Conservation (phyloP, 202 grass and related monocot species). For the Digitaria exilis region DNA sequence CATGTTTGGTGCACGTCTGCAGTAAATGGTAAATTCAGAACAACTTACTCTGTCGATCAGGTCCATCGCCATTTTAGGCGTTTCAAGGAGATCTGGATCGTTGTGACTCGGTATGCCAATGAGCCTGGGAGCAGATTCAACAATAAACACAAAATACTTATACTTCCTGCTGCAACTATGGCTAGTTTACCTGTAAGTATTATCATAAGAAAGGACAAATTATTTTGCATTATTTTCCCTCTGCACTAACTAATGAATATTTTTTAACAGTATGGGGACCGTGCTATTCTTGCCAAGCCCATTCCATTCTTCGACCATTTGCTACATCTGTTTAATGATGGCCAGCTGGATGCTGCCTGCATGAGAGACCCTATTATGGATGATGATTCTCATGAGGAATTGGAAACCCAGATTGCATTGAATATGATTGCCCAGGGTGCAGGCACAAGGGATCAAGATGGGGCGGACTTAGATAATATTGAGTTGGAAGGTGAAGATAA, state of each 20-base stretch:
- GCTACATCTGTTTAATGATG: constrained; percentile 47
- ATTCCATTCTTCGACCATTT: constrained; percentile 58
- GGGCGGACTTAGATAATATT: constrained; percentile 21
- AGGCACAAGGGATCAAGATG: constrained; percentile 29
- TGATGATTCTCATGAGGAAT: constrained; percentile 37
- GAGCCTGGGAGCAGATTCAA: constrained; percentile 41
- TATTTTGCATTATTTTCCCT: constrained; percentile 2
- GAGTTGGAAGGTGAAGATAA: constrained; percentile 35
- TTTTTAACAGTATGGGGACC: constrained; percentile 47
- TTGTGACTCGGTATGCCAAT: constrained; percentile 44
- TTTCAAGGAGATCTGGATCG: constrained; percentile 62
- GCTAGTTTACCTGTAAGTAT: constrained; percentile 56
- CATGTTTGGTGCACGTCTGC: constrained; percentile 40
- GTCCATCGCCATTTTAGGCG: constrained; percentile 60
- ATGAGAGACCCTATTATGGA: constrained; percentile 17
- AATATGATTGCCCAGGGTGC: constrained; percentile 34
- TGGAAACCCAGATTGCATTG: constrained; percentile 42
- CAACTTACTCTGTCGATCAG: constrained; percentile 55
- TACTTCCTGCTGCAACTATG: constrained; percentile 49
- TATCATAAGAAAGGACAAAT: constrained; percentile 7
- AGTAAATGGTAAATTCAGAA: constrained; percentile 52
- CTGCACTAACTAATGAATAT: constrained; percentile 30
- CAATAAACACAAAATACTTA: constrained; percentile 53
- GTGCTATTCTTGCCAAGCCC: constrained; percentile 55
- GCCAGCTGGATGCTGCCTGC: constrained; percentile 38